A percentile compares a stretch with the other conserved stretches of the same genome.
phyloP scores from a whole-genome alignment of 139 green algal species.

The Limnomonas spitsbergensis region DNA sequence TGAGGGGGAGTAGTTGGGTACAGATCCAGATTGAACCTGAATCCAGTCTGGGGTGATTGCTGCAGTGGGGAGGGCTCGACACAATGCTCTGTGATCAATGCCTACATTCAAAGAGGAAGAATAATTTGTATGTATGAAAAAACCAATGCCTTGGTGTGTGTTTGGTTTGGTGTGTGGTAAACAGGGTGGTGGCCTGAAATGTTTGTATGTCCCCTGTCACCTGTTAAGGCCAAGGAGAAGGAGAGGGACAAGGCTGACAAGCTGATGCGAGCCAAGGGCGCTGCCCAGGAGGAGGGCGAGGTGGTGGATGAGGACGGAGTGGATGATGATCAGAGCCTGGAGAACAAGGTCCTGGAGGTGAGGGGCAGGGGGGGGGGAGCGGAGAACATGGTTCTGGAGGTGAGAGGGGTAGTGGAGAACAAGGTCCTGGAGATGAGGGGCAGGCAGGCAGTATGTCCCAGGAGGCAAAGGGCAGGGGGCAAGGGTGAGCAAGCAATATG shows the following conservation, averaged over 20 bases:
- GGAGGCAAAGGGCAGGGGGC: neutral
- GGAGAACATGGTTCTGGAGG: neutral
- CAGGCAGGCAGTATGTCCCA: too few relatives aligned
- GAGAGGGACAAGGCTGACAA: slow-evolving; percentile 35
- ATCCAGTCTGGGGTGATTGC: too few relatives aligned
- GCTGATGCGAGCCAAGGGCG: slow-evolving; percentile 37
- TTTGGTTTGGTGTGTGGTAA: too few relatives aligned
- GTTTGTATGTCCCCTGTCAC: too few relatives aligned
- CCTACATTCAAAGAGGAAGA: too few relatives aligned
- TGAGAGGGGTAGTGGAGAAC: slow-evolving; percentile 30
- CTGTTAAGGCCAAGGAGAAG: slow-evolving; percentile 18
- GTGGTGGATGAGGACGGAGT: slow-evolving; percentile 30
- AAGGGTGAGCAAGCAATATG: neutral
- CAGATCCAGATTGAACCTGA: too few relatives aligned
- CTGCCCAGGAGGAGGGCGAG: slow-evolving; percentile 34
- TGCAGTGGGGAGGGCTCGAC: too few relatives aligned
- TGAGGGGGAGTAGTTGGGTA: too few relatives aligned
- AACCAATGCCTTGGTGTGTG: too few relatives aligned
- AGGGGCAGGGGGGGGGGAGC: neutral
- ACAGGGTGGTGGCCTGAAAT: neutral
- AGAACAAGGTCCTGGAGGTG: slow-evolving; percentile 47
- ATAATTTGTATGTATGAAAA: too few relatives aligned
- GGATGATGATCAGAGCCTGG: slow-evolving; percentile 26
- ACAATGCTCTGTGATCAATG: too few relatives aligned
- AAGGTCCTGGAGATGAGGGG: slow-evolving; percentile 37